These are phyloP conservation scores for Pseudotsuga menziesii DNA, from an alignment of 75 land plant genomes.

Conservation along the genomic window DNA sequence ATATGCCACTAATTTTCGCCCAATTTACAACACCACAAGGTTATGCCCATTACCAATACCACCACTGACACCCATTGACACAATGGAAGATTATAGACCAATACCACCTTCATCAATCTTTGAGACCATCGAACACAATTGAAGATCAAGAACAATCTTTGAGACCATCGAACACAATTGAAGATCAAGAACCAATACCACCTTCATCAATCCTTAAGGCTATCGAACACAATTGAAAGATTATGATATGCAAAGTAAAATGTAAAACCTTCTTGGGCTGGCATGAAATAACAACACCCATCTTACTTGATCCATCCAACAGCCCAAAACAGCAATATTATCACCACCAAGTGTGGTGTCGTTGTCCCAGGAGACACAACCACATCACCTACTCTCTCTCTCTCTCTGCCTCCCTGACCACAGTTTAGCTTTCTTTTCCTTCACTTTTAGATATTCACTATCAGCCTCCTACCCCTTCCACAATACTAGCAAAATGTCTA, in stretches of 20 bases:
- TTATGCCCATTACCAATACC: not conserved
- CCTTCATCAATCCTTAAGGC: not conserved
- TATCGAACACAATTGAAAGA: not conserved
- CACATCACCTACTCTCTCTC: constrained; percentile 12
- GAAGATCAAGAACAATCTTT: not conserved
- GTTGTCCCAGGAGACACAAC: constrained; percentile 13
- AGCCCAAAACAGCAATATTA: constrained; percentile 7
- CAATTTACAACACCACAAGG: not conserved
- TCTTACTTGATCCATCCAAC: constrained; percentile 6
- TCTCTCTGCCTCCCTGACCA: constrained; percentile 1
- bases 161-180: not conserved
- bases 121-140: not conserved
- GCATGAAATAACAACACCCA: constrained; percentile 2
- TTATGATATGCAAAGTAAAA: not conserved
- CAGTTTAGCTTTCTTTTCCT: not conserved
- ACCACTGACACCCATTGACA: not conserved
- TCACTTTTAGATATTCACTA: not conserved
- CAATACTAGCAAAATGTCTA: constrained; percentile 6
- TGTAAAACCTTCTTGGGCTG: not conserved
- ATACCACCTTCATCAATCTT: not conserved
- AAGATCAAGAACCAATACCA: not conserved
- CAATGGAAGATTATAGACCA: not conserved
- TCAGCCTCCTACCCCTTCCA: not conserved
- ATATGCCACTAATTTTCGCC: not conserved
- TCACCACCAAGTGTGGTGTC: constrained; percentile 9